Evolutionary conservation across 2,329 filamentous ascomycete genomes (phyloP).

Genomic region (Cryphonectria carpinicola): DNA sequence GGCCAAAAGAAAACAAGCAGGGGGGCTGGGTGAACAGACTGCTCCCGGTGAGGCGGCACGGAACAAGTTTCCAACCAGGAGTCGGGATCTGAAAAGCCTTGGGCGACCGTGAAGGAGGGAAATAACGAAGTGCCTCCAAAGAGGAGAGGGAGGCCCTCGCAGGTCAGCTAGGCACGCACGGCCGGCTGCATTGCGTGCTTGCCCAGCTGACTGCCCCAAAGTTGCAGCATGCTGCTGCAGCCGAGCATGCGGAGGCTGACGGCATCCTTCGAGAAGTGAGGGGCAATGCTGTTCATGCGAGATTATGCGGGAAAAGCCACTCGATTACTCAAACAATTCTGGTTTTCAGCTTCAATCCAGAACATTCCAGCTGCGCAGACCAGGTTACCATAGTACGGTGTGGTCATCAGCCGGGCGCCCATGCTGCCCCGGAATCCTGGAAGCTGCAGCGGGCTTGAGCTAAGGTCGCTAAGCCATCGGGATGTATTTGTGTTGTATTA

Average conservation of each 20-base stretch:
- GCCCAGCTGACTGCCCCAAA: not conserved
- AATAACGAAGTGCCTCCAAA: not conserved
- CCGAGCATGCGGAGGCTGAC: not conserved
- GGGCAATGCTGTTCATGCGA: conserved; percentile 4
- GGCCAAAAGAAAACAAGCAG: not conserved
- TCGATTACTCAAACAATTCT: not conserved
- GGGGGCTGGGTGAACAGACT: not conserved
- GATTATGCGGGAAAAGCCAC: conserved; percentile 16
- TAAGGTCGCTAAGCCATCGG: not conserved
- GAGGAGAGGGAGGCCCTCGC: not conserved
- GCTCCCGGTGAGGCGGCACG: not conserved
- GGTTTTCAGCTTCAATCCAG: not conserved
- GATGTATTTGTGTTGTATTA: not conserved
- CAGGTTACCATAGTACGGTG: not conserved
- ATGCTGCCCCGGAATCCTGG: not conserved
- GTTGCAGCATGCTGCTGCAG: not conserved
- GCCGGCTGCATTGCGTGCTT: conserved; percentile 1
- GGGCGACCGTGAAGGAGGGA: no score
- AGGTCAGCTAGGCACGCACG: not conserved
- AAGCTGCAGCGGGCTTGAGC: not conserved
- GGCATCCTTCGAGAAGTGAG: not conserved
- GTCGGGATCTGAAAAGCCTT: not conserved
- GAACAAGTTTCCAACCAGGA: not conserved
- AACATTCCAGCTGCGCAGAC: not conserved
- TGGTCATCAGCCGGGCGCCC: not conserved